Evolutionary conservation across 1,284 basidiomycete species (phyloP).

Genomic region (Bondarzewia mesenterica): DNA sequence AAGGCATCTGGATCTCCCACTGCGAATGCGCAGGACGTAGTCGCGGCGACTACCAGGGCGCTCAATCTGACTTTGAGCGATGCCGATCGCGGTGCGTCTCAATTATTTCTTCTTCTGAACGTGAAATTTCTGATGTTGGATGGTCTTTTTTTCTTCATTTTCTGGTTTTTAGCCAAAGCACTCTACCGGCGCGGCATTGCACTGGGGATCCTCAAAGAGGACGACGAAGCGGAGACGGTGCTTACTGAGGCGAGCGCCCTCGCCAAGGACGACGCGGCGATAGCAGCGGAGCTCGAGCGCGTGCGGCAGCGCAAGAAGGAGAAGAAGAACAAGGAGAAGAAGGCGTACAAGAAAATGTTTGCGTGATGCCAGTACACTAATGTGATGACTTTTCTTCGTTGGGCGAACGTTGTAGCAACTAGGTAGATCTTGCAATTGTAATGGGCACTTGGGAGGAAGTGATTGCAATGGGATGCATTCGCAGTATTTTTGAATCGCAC

Average conservation of each 20-base stretch:
- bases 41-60: constrained; percentile 50
- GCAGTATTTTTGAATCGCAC: too few species aligned
- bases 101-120: constrained; percentile 7
- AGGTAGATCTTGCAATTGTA: too few species aligned
- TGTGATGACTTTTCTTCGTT: too few species aligned
- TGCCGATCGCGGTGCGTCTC: constrained; percentile 59
- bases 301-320: constrained; percentile 59
- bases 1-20: constrained; percentile 34
- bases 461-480: too few species aligned
- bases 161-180: constrained; percentile 62
- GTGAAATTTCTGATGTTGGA: background rate
- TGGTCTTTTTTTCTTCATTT: background rate
- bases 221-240: constrained; percentile 72
- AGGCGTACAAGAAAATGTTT: constrained; percentile 70
- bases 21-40: constrained; percentile 42
- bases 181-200: constrained; percentile 82
- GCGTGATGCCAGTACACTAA: too few species aligned
- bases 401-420: too few species aligned
- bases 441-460: too few species aligned
- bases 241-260: constrained; percentile 59
- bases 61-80: constrained; percentile 43
- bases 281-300: constrained; percentile 63
- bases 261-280: constrained; percentile 64
- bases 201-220: constrained; percentile 54
- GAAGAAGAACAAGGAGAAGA: constrained; percentile 67